A percentile compares a stretch with the other conserved stretches of the same genome.
These are phyloP conservation scores for Omphalotus olearius DNA, from an alignment of 1,284 basidiomycete genomes.

Conservation along the genomic window DNA sequence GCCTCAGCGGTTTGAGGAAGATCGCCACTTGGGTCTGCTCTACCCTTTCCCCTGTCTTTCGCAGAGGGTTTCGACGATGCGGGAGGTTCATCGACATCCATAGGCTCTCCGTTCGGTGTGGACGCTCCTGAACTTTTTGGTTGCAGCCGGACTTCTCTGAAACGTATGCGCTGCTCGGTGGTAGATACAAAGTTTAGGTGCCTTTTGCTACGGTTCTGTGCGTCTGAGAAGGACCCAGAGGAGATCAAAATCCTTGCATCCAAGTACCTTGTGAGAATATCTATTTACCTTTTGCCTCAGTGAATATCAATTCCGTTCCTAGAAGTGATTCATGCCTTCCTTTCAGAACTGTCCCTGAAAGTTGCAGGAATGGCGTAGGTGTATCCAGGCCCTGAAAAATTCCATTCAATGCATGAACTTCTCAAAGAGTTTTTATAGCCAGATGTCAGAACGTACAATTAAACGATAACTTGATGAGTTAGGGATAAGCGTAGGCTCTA, in stretches of 20 bases:
- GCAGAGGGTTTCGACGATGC: too few relatives aligned
- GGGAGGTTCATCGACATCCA: not conserved
- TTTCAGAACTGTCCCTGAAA: conserved; percentile 68
- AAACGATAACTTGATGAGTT: conserved; percentile 62
- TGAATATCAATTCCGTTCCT: conserved; percentile 71
- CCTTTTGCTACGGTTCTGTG: conserved; percentile 41
- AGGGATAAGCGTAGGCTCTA: conserved; percentile 71
- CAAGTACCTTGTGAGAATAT: not conserved
- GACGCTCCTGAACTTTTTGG: conserved; percentile 27
- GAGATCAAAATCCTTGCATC: too few relatives aligned
- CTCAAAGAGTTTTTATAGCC: not conserved
- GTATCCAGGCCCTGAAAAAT: conserved; percentile 63
- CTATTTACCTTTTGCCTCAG: conserved; percentile 51
- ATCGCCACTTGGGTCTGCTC: conserved; percentile 11
- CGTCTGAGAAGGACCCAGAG: conserved; percentile 26
- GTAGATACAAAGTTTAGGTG: conserved; percentile 48
- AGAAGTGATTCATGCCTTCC: conserved; percentile 61
- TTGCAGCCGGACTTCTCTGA: conserved; percentile 55
- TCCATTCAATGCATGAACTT: not conserved
- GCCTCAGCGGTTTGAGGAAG: conserved; percentile 2
- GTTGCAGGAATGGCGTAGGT: conserved; percentile 66
- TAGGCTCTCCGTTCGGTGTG: not conserved
- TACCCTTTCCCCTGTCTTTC: conserved; percentile 3
- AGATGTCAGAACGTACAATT: conserved; percentile 47
- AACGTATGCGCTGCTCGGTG: conserved; percentile 59